Conservation (phyloP, 2,329 filamentous ascomycete genomes). For the Sclerotinia minor region DNA sequence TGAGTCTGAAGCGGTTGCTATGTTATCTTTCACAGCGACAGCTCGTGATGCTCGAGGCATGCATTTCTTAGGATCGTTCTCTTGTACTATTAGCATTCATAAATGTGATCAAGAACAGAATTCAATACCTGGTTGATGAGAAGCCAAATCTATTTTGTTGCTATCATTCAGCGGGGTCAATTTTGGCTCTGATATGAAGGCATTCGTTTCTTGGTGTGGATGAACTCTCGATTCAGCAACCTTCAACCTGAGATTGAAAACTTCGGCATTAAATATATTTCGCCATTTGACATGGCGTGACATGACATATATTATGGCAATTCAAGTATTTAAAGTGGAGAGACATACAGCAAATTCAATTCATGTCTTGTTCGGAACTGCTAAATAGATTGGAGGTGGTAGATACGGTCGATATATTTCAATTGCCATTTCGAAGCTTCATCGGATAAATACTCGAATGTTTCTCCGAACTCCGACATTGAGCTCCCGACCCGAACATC, state of each 20-base stretch:
- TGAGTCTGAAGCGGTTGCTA: slow-evolving; percentile 61
- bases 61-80: neutral
- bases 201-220: slow-evolving; percentile 19
- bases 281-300: slow-evolving; percentile 8
- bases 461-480: slow-evolving; percentile 13
- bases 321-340: neutral
- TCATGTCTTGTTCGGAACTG: neutral
- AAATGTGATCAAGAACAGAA: neutral
- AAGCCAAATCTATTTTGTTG: neutral
- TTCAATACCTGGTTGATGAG: neutral
- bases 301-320: slow-evolving; percentile 6
- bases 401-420: too few species aligned
- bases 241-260: neutral
- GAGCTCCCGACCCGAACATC: neutral
- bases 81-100: slow-evolving; percentile 9
- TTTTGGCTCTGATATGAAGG: slow-evolving; percentile 24
- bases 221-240: neutral
- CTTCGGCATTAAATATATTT: neutral
- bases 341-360: neutral
- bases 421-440: neutral
- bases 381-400: too few species aligned
- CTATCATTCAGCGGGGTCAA: neutral
- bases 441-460: slow-evolving; percentile 4
- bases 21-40: slow-evolving; percentile 71
- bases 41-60: neutral